These are phyloP conservation scores for Akanthomyces uredinophilus DNA, from an alignment of 2,329 filamentous ascomycete species.

Conservation along the genomic window DNA sequence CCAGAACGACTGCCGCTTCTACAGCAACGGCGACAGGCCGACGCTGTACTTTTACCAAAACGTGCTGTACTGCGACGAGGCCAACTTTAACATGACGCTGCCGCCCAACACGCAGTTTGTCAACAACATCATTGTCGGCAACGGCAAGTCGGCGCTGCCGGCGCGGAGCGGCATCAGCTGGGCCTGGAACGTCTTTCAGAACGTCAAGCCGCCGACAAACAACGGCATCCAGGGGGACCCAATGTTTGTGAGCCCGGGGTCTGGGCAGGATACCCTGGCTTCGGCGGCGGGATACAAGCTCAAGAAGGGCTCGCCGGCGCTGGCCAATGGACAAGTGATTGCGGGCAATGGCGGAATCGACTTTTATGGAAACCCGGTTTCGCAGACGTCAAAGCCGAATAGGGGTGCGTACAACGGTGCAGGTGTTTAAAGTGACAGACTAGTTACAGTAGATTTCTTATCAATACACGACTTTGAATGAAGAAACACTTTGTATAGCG, in stretches of 20 bases:
- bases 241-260: slow-evolving; percentile 17
- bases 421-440: slow-evolving; percentile 1
- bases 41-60: slow-evolving; percentile 24
- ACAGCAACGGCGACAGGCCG: slow-evolving; percentile 20
- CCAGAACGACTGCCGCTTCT: slow-evolving; percentile 23
- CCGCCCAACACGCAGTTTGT: slow-evolving; percentile 18
- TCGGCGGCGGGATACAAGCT: slow-evolving; percentile 19
- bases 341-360: slow-evolving; percentile 19
- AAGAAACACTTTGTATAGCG: too few relatives aligned
- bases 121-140: slow-evolving; percentile 25
- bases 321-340: slow-evolving; percentile 18
- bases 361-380: slow-evolving; percentile 20
- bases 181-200: slow-evolving; percentile 22
- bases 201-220: slow-evolving; percentile 14
- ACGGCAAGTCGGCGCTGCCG: slow-evolving; percentile 19
- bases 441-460: not conserved
- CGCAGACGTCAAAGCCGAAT: slow-evolving; percentile 17
- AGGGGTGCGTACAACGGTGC: slow-evolving; percentile 21
- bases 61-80: slow-evolving; percentile 22
- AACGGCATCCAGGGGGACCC: slow-evolving; percentile 19
- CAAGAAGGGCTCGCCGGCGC: slow-evolving; percentile 17
- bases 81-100: slow-evolving; percentile 19
- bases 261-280: slow-evolving; percentile 4
- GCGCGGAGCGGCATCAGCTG: slow-evolving; percentile 17
- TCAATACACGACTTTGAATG: not conserved